Evolutionary conservation across 805 yeast genomes (phyloP).

Genomic region (Schizosaccharomyces osmophilus): DNA sequence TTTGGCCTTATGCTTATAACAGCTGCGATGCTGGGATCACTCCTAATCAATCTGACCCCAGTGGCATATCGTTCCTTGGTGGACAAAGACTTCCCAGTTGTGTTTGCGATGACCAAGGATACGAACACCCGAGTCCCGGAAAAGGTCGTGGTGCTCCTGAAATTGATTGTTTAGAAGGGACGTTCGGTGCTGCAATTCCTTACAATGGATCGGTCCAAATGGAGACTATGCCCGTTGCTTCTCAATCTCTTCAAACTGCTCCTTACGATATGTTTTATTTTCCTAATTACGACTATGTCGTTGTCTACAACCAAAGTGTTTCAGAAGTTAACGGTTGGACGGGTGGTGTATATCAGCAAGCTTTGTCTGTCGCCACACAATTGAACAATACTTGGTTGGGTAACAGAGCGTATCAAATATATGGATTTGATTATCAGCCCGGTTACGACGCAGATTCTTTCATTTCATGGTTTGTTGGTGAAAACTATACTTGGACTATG

Average conservation of each 20-base stretch:
- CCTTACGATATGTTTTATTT: constrained; percentile 86
- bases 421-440: constrained; percentile 54
- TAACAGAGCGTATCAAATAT: constrained; percentile 36
- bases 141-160: constrained; percentile 88
- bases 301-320: constrained; percentile 38
- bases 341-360: constrained; percentile 90
- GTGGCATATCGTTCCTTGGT: constrained; percentile 66
- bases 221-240: constrained; percentile 26
- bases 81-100: constrained; percentile 63
- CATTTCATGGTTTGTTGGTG: constrained; percentile 69
- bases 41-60: constrained; percentile 72
- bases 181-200: constrained; percentile 17
- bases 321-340: constrained; percentile 68
- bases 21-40: constrained; percentile 86
- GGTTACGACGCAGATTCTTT: constrained; percentile 42
- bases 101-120: constrained; percentile 51
- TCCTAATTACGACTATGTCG: constrained; percentile 66
- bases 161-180: constrained; percentile 78
- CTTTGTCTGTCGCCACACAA: constrained; percentile 59
- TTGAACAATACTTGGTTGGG: constrained; percentile 69
- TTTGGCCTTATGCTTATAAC: constrained; percentile 83
- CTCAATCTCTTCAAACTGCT: constrained; percentile 81
- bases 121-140: constrained; percentile 57
- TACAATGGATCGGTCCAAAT: neutral
- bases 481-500: constrained; percentile 48